These are phyloP conservation scores for Aurantiochytrium sp. DNA, from an alignment of 108 stramenopile genomes.

Conservation along the genomic window DNA sequence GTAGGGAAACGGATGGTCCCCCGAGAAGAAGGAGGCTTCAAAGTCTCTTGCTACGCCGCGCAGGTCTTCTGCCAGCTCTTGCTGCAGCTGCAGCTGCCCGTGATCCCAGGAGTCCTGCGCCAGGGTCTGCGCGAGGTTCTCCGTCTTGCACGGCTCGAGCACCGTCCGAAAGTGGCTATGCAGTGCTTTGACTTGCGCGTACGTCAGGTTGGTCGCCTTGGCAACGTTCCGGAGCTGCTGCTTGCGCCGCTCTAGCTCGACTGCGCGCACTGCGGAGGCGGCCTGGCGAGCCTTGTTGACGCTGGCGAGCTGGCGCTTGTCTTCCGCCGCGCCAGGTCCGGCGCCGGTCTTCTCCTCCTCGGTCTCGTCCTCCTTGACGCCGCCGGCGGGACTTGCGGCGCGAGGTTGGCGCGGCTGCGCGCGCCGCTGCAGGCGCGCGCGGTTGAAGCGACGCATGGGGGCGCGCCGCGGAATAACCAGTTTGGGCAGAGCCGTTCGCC, in stretches of 20 bases:
- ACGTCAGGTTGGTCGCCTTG: background rate
- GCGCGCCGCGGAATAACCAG: too few relatives aligned
- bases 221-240: background rate
- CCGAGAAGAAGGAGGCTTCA: background rate
- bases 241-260: background rate
- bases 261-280: background rate
- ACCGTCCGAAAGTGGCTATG: background rate
- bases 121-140: background rate
- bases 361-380: too few relatives aligned
- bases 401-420: too few relatives aligned
- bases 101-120: background rate
- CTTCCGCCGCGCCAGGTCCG: background rate
- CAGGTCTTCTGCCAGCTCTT: background rate
- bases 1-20: background rate
- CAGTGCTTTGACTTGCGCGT: background rate
- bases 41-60: background rate
- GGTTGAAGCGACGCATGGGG: too few relatives aligned
- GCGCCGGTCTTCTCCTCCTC: too few relatives aligned
- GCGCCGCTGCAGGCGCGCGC: too few relatives aligned
- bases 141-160: background rate
- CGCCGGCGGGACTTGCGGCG: too few relatives aligned
- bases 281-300: background rate
- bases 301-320: background rate
- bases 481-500: too few relatives aligned
- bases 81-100: background rate